Evolutionary conservation across 768 basidiomycete species (phyloP), one percentile per base, ranked within the genome.

Genomic region (Panaeolus papilionaceus): DNA sequence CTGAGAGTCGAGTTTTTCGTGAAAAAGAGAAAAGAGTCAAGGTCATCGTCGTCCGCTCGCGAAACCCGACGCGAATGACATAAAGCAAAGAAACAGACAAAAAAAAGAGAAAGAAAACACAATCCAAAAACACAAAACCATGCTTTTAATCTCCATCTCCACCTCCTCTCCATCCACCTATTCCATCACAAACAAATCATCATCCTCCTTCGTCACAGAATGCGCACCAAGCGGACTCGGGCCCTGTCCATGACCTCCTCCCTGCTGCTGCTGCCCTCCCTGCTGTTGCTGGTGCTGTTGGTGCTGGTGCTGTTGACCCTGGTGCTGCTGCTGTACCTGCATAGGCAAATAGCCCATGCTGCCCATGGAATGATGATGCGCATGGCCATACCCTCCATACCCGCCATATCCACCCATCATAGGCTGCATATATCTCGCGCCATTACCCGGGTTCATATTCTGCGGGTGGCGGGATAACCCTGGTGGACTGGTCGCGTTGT

Each of bases 151-250:
- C 20, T 20, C 8, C 47, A 49, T 20, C 47, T 23, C n/a, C 18
- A 47, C 20, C 45, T 2, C 51, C 64, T 47, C 54, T 44, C 18
- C 49, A 58, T 47, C 65, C 70, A 77, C 7, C 66, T 74, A 72
- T 69, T 92, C 91, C 88, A 92, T 89, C 72, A 82, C 82, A 75
- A 93, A 93, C 74, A 93, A 76, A 63, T 85, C 81, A 73, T 90
- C 91, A 74, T 91, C 90, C 68, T 91, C 86, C 39, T 81, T 81
- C n/a, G 84, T 86, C 38, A 84, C 78, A 49, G 88, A 85, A 3
- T 89, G 88, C 65, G 86, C 80, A 71, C 88, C 87, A 66, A 91
- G 78, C 64, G 90, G 90, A 74, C 90, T 91, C 72, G 54, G 54
- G 10, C 28, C 28, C 28, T 58, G 54, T 4, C 54, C 54, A 4